Conservation (phyloP, 352 stramenopile species). For the Bremia lactucae region DNA sequence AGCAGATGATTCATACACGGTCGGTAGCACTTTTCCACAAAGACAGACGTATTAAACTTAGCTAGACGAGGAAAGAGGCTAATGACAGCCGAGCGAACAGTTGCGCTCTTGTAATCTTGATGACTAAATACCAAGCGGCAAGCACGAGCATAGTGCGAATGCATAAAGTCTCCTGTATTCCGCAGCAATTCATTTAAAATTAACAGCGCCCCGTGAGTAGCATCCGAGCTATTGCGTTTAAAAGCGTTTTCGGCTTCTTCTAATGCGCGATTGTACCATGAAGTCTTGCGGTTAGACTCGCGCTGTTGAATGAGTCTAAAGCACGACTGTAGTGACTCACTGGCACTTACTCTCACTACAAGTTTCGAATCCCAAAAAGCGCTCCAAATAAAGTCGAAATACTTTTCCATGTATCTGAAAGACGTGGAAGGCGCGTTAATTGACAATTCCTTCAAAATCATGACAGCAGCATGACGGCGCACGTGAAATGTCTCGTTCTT, state of each 20-base stretch:
- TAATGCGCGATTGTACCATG: constrained; percentile 68
- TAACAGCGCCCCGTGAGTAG: constrained; percentile 69
- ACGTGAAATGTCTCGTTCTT: constrained; percentile 86
- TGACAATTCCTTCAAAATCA: constrained; percentile 81
- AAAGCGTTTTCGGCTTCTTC: constrained; percentile 71
- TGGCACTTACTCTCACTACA: constrained; percentile 67
- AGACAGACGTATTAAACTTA: constrained; percentile 84
- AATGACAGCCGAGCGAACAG: constrained; percentile 75
- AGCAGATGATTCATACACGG: constrained; percentile 78
- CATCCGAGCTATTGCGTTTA: constrained; percentile 62
- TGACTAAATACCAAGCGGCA: constrained; percentile 67
- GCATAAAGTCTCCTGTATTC: constrained; percentile 85
- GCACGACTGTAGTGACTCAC: constrained; percentile 74
- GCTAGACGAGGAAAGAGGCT: constrained; percentile 74
- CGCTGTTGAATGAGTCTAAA: constrained; percentile 83
- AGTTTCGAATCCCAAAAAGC: constrained; percentile 80
- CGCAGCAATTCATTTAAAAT: constrained; percentile 82
- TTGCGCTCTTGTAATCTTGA: constrained; percentile 69
- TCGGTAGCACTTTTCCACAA: constrained; percentile 76
- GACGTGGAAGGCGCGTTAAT: constrained; percentile 79
- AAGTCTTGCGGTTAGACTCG: constrained; percentile 78
- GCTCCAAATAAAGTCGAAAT: constrained; percentile 87
- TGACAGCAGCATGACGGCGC: constrained; percentile 69
- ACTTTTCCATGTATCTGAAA: constrained; percentile 84
- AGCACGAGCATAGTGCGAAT: constrained; percentile 65